These are phyloP conservation scores for Oryza glaberrima DNA, from an alignment of 176 grass and related monocot species.

Conservation along the genomic window DNA sequence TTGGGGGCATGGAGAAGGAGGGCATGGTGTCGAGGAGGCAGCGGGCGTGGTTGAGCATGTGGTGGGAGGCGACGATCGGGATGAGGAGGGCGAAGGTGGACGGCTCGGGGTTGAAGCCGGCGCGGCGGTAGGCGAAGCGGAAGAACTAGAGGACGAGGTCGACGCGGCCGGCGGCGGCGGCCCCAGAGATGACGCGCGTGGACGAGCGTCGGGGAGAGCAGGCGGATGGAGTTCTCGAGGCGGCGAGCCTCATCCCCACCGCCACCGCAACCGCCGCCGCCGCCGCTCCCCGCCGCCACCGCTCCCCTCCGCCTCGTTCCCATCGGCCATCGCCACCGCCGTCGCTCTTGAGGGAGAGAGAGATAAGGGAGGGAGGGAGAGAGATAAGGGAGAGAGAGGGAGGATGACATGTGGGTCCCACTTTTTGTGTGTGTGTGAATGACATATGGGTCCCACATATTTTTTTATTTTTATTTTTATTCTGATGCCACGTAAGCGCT, in stretches of 20 bases:
- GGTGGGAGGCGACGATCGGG: conserved; percentile 50
- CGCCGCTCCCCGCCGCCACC: too few species aligned
- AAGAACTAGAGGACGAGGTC: conserved; percentile 82
- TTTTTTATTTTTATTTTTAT: too few species aligned
- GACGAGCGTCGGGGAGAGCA: conserved; percentile 58
- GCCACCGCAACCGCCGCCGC: too few species aligned
- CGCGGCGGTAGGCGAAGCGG: conserved; percentile 84
- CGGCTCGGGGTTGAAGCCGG: conserved; percentile 68
- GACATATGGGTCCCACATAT: too few species aligned
- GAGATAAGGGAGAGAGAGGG: too few species aligned
- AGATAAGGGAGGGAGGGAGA: too few species aligned
- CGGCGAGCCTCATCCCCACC: conserved; percentile 17
- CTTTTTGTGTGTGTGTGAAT: too few species aligned
- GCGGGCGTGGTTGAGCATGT: conserved; percentile 97
- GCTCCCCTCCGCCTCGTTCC: too few species aligned
- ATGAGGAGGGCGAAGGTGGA: conserved; percentile 69
- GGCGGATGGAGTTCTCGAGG: conserved; percentile 88
- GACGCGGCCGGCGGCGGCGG: conserved; percentile 31
- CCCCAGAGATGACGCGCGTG: conserved; percentile 61
- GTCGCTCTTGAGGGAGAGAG: too few species aligned
- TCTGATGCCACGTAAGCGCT: too few species aligned
- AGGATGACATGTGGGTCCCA: too few species aligned
- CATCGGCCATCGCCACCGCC: too few species aligned
- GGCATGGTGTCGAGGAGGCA: conserved; percentile 96
- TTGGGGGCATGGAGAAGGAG: conserved; percentile 53